Conservation (phyloP, 2,329 filamentous ascomycete species). For the Fusarium falciforme region DNA sequence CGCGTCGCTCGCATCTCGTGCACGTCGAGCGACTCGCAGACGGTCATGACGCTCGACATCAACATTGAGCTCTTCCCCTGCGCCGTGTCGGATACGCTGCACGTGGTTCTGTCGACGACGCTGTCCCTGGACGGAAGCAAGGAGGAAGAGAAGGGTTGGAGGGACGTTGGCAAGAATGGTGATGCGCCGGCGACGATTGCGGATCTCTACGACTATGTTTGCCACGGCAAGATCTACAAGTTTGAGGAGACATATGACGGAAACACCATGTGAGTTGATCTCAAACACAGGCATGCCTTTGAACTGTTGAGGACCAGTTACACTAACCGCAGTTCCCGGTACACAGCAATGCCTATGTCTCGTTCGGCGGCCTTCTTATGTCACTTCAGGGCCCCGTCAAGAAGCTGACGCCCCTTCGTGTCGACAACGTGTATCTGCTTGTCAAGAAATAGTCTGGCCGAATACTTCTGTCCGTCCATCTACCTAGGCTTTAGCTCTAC, state of each 20-base stretch:
- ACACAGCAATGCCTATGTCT: conserved; percentile 88
- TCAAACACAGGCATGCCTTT: not conserved
- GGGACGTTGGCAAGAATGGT: conserved; percentile 71
- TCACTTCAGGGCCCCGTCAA: conserved; percentile 94
- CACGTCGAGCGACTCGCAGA: conserved; percentile 78
- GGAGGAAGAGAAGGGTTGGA: conserved; percentile 83
- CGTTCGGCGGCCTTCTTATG: conserved; percentile 91
- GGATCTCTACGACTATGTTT: conserved; percentile 89
- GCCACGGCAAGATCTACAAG: conserved; percentile 88
- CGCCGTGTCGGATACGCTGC: conserved; percentile 77
- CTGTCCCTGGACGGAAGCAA: conserved; percentile 87
- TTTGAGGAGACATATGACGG: conserved; percentile 84
- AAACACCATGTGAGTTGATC: conserved; percentile 76
- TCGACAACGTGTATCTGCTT: conserved; percentile 93
- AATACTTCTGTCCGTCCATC: conserved; percentile 17
- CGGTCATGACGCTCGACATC: conserved; percentile 87
- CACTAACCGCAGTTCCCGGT: conserved; percentile 24
- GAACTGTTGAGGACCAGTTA: not conserved
- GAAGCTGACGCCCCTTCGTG: conserved; percentile 90
- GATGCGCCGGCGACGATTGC: conserved; percentile 71
- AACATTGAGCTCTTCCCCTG: conserved; percentile 93
- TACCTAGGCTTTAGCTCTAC: conserved; percentile 17
- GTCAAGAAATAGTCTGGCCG: conserved; percentile 79
- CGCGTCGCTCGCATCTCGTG: conserved; percentile 88
- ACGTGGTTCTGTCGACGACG: conserved; percentile 85